Evolutionary conservation across 805 yeast genomes (phyloP).

Genomic region (Komagataella mondaviorum): DNA sequence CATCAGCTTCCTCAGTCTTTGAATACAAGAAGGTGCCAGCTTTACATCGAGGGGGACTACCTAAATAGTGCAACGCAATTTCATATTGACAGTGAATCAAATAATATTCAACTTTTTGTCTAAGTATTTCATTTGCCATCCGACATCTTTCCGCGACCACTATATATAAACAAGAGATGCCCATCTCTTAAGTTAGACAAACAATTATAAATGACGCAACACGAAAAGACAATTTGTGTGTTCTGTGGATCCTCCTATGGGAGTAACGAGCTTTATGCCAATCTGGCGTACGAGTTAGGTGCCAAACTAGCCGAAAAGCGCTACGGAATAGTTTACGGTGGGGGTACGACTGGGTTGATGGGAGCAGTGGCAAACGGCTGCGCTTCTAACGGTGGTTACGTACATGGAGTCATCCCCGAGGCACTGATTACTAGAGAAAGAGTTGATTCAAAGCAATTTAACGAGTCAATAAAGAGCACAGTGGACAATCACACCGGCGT

Average conservation of each 20-base stretch:
- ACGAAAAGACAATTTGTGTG: conserved; percentile 51
- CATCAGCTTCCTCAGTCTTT: neutral
- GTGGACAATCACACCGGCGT: conserved; percentile 53
- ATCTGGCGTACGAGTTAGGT: conserved; percentile 50
- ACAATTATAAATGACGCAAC: conserved; percentile 1
- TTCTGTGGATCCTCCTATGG: conserved; percentile 84
- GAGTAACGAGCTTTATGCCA: conserved; percentile 30
- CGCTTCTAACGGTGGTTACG: conserved; percentile 46
- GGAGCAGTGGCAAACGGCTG: conserved; percentile 61
- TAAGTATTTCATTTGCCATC: neutral
- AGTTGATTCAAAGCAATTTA: conserved; percentile 23
- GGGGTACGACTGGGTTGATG: conserved; percentile 81
- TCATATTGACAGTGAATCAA: neutral
- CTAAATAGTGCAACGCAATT: neutral
- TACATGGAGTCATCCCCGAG: conserved; percentile 79
- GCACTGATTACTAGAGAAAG: conserved; percentile 69
- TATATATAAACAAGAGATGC: neutral
- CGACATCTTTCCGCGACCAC: neutral
- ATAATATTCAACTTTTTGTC: neutral
- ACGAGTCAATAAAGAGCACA: conserved; percentile 31
- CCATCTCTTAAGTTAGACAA: neutral
- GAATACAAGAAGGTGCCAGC: conserved; percentile 9
- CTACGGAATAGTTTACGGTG: conserved; percentile 81
- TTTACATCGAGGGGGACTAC: conserved; percentile 8
- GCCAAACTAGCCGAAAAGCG: conserved; percentile 35